Conservation (phyloP, 2,329 filamentous ascomycete genomes). For the Teratosphaeria pseudoeucalypti region DNA sequence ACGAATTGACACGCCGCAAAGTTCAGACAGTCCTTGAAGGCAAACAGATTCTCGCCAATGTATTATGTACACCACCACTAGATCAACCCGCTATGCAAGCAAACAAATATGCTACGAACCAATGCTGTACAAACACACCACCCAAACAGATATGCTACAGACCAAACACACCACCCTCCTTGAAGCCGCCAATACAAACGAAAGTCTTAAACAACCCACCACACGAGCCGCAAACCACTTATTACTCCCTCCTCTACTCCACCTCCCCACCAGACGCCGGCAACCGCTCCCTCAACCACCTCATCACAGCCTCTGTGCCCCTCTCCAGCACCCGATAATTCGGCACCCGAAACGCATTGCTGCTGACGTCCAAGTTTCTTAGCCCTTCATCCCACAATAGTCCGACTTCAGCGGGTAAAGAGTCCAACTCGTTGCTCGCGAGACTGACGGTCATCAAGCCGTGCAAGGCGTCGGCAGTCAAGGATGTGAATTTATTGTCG, state of each 20-base stretch:
- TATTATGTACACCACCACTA: no score
- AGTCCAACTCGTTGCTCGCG: slow-evolving; percentile 75
- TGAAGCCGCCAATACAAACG: not conserved
- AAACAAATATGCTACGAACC: not conserved
- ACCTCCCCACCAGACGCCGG: slow-evolving; percentile 6
- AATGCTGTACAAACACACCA: not conserved
- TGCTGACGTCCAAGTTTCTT: slow-evolving; percentile 64
- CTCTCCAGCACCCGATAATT: slow-evolving; percentile 74
- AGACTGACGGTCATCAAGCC: slow-evolving; percentile 70
- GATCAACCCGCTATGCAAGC: not conserved
- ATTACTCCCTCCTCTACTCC: not conserved
- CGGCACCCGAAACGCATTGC: slow-evolving; percentile 82
- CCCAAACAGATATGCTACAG: not conserved
- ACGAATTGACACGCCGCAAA: no score
- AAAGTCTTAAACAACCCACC: not conserved
- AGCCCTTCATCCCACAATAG: slow-evolving; percentile 57
- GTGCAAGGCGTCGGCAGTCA: slow-evolving; percentile 58
- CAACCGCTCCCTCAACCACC: slow-evolving; percentile 59
- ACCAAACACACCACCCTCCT: not conserved
- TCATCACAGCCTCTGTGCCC: slow-evolving; percentile 73
- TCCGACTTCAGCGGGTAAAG: slow-evolving; percentile 70
- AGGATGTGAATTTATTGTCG: slow-evolving; percentile 66
- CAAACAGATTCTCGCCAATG: no score
- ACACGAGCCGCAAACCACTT: not conserved
- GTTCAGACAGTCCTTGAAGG: no score